phyloP scores from a whole-genome alignment of 345 rosid species.

The Linum trigynum region DNA sequence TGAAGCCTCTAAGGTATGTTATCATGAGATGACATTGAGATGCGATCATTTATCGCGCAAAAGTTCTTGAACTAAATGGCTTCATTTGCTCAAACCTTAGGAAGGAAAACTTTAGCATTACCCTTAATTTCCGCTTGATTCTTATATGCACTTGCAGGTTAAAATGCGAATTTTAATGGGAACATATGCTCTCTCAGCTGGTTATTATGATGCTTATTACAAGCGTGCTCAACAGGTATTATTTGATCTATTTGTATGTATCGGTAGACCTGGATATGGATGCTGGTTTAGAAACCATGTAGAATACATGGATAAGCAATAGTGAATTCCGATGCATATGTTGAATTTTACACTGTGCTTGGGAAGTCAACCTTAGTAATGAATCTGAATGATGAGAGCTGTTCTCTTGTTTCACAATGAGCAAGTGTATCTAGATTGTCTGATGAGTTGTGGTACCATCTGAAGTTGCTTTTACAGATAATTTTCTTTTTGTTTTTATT shows the following conservation, averaged over 20 bases:
- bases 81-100: not conserved
- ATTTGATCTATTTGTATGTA: not conserved
- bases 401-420: too few species aligned
- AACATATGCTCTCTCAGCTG: conserved; percentile 89
- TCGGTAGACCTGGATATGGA: not conserved
- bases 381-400: too few species aligned
- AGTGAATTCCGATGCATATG: not conserved
- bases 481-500: too few species aligned
- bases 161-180: conserved; percentile 97
- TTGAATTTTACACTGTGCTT: not conserved
- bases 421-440: too few species aligned
- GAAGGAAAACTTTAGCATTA: too few species aligned
- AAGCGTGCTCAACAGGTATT: conserved; percentile 91
- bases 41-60: not conserved
- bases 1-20: not conserved
- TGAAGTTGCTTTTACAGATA: too few species aligned
- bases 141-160: conserved; percentile 36
- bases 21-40: not conserved
- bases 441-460: too few species aligned
- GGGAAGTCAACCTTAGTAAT: too few species aligned
- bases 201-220: conserved; percentile 91
- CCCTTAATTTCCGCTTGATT: not conserved
- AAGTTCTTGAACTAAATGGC: not conserved
- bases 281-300: not conserved
- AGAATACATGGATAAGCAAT: not conserved